Evolutionary conservation across 179 eudicot genomes (phyloP), one percentile per base, ranked within the genome.

Genomic region (Silene coronaria): DNA sequence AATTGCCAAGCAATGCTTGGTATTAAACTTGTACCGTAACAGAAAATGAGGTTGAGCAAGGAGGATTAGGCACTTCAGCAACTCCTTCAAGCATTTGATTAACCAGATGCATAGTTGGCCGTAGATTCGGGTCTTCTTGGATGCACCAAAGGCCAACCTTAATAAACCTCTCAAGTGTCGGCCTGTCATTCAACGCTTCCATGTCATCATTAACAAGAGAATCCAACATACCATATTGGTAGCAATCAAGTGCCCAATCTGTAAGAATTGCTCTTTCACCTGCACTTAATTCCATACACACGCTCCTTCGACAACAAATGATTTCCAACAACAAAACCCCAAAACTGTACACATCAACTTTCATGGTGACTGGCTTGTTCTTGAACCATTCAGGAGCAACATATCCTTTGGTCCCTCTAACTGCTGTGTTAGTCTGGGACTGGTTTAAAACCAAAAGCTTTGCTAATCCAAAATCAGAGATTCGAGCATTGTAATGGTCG

Each of bases 351-450:
- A 87, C 88, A 32, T 87, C 89, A 0, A 85, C 89, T 69, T 87
- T 84, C 4, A 73, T 70, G 0, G 88, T 76, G 9, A 84, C 70
- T 0, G 88, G 89, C 57, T 66, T 75, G 78, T 83, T 87, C 75
- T 79, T 80, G 73, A 87, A 85, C 88, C 88, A 87, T 67, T 87
- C 90, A 14, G 88, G 86, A n/a, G 88, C 90, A 17, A 87, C 72
- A 16, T 87, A 87, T 51, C 89, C 87, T 75, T 79, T 82, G 16
- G 90, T 87, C 21, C 86, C 89, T 78, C 87, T 72, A 7, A 84
- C 61, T 4, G 53, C 83, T 0, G 89, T 86, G 14, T 55, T 70
- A 19, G 89, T 86, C 12, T 78, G 80, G 6, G 51, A 77, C 24
- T 86, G 84, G 34, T 82, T 72, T 7, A 80, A 17, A 11, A 72